These are phyloP conservation scores for Gypsophila paniculata DNA, from an alignment of 179 eudicot species.

Conservation along the genomic window DNA sequence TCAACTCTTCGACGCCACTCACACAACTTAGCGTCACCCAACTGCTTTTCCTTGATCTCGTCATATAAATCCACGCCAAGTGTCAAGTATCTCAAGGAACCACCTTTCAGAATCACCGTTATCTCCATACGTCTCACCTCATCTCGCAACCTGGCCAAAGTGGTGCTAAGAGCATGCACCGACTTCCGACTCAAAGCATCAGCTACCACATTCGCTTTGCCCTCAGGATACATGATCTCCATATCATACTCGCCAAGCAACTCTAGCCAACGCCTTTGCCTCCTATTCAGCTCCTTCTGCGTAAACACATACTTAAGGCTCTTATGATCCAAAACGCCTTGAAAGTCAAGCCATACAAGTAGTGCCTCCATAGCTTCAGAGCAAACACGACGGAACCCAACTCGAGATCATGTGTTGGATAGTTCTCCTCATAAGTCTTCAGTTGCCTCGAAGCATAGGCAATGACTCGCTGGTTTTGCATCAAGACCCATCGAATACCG, in stretches of 20 bases:
- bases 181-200: slow-evolving; percentile 1
- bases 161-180: neutral
- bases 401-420: neutral
- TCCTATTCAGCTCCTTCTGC: neutral
- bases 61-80: too few relatives aligned
- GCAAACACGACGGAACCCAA: neutral
- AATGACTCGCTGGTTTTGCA: too few relatives aligned
- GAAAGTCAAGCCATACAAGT: neutral
- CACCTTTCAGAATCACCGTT: too few relatives aligned
- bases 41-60: too few relatives aligned
- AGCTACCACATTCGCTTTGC: neutral
- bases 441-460: too few relatives aligned
- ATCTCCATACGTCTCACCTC: neutral
- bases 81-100: too few relatives aligned
- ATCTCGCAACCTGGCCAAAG: neutral
- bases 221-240: neutral
- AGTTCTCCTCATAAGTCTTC: too few relatives aligned
- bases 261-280: neutral
- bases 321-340: neutral
- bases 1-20: too few relatives aligned
- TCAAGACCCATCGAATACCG: too few relatives aligned
- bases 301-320: neutral
- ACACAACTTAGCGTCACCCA: too few relatives aligned
- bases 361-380: neutral
- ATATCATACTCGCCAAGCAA: neutral